phyloP scores from a whole-genome alignment of 805 yeast species.

The Kazachstania taianensis region DNA sequence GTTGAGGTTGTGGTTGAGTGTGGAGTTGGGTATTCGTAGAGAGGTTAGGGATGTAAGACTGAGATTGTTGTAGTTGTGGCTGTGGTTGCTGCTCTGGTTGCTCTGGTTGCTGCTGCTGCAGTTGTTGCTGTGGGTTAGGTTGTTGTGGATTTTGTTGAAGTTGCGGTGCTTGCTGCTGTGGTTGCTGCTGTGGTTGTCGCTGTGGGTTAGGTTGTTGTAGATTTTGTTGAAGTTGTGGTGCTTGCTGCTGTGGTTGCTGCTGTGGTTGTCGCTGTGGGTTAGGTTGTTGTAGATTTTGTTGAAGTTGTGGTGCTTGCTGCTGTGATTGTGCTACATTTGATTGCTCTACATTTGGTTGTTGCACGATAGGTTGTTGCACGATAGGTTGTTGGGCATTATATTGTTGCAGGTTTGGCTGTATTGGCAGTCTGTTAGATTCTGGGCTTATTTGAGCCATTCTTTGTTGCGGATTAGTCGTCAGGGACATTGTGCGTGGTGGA shows the following conservation, averaged over 20 bases:
- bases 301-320: slow-evolving; percentile 2
- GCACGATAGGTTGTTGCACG: slow-evolving; percentile 1
- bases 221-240: slow-evolving; percentile 3
- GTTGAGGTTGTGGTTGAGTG: background rate
- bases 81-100: too few species aligned
- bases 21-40: too few species aligned
- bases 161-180: background rate
- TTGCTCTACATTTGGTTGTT: background rate
- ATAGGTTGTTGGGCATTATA: background rate
- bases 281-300: background rate
- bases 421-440: too few species aligned
- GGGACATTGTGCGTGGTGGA: slow-evolving; percentile 7
- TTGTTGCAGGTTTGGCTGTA: too few species aligned
- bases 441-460: too few species aligned
- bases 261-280: background rate
- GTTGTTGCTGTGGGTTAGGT: background rate
- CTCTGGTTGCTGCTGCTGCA: too few species aligned
- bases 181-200: slow-evolving; percentile 2
- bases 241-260: background rate
- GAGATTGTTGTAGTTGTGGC: too few species aligned
- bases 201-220: background rate
- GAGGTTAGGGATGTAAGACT: too few species aligned
- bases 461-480: slow-evolving; percentile 1
- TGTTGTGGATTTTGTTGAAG: slow-evolving; percentile 1
- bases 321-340: background rate